Conservation (phyloP, 106 monocot species). For the Vanilla planifolia region DNA sequence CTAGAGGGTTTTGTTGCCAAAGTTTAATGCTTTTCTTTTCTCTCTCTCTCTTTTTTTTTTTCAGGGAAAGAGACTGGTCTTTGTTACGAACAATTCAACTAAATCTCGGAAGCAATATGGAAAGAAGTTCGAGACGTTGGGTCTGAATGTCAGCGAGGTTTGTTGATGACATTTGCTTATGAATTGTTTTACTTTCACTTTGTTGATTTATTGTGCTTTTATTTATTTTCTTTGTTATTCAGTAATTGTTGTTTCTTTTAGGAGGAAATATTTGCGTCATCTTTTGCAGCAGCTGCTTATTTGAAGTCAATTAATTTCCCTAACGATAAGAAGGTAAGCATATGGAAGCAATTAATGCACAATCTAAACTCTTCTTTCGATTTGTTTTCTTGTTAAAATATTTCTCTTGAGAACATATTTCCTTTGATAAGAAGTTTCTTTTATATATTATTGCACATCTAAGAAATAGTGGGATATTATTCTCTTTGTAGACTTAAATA, state of each 20-base stretch:
- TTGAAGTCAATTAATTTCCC: constrained; percentile 87
- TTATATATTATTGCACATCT: too few species aligned
- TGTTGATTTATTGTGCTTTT: not conserved
- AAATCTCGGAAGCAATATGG: constrained; percentile 98
- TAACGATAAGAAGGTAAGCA: constrained; percentile 82
- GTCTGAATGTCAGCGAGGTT: constrained; percentile 84
- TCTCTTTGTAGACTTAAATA: too few species aligned
- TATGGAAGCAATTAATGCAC: not conserved
- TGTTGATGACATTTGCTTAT: constrained; percentile 5
- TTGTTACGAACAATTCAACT: constrained; percentile 95
- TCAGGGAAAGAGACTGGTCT: constrained; percentile 89
- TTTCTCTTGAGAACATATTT: too few species aligned
- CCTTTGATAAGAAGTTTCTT: too few species aligned
- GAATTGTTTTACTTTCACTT: not conserved
- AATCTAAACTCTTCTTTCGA: not conserved
- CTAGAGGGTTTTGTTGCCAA: not conserved
- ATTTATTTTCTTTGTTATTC: constrained; percentile 8
- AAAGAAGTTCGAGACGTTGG: constrained; percentile 90
- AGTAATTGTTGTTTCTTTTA: constrained; percentile 6
- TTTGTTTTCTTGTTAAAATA: not conserved
- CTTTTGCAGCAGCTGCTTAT: constrained; percentile 95
- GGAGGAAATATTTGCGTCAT: constrained; percentile 99
- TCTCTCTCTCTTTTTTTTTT: not conserved
- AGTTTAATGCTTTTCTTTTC: not conserved
- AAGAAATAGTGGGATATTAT: too few species aligned